Percentiles rank a stretch among this genome's conserved stretches.
Evolutionary conservation across 768 basidiomycete species (phyloP).

Genomic region (Hemileccinum rubropunctum): DNA sequence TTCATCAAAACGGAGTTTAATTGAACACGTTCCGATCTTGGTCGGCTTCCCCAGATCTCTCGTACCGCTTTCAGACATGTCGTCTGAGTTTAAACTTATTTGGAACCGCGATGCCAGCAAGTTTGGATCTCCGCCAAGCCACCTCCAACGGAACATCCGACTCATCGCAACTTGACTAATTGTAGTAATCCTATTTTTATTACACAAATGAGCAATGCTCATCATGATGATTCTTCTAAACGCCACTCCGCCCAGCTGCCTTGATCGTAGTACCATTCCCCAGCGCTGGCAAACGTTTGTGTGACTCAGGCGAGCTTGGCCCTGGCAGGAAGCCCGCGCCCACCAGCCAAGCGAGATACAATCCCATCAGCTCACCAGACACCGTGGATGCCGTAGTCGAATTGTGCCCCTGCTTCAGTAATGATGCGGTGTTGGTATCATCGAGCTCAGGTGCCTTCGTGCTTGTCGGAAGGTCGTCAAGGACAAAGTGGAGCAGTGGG

Average conservation of each 20-base stretch:
- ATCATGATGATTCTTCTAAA: conserved; percentile 29
- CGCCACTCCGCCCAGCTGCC: conserved; percentile 70
- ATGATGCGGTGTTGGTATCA: conserved; percentile 72
- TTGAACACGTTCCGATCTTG: neutral
- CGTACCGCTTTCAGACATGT: neutral
- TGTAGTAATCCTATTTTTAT: neutral
- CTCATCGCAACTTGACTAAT: too few relatives aligned
- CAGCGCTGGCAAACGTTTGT: conserved; percentile 51
- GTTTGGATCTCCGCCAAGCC: neutral
- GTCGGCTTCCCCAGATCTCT: neutral
- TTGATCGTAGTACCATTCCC: conserved; percentile 40
- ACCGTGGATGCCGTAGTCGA: conserved; percentile 54
- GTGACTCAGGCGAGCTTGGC: conserved; percentile 39
- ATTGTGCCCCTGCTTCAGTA: conserved; percentile 47
- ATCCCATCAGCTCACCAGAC: conserved; percentile 71
- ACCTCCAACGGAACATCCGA: too few relatives aligned
- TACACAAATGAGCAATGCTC: too few relatives aligned
- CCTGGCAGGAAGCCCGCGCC: conserved; percentile 75
- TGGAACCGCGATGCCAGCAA: neutral
- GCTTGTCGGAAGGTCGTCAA: conserved; percentile 95
- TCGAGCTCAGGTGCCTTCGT: conserved; percentile 92
- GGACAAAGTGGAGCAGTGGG: conserved; percentile 93
- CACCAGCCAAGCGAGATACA: conserved; percentile 91
- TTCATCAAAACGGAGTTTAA: conserved; percentile 6
- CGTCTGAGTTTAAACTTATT: neutral